Base-by-base conservation (phyloP, 768 basidiomycete genomes). In the Dioszegia crocea region DNA sequence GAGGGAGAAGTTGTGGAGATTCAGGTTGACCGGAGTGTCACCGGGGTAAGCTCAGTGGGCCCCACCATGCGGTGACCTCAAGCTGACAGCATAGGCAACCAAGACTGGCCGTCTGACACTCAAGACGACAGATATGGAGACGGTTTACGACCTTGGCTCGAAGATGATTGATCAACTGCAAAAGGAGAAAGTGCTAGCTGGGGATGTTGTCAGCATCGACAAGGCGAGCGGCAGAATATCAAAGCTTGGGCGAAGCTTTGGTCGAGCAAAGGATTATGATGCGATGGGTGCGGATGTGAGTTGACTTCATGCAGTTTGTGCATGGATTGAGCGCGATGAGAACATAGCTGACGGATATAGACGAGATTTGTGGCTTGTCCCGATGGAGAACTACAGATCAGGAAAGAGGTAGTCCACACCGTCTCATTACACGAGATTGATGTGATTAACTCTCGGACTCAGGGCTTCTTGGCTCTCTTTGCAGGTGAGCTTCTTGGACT, bases 91-190 rank as follows among this genome's bases (percentile, higher is more conserved):
- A 43, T 43, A 96, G 93, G 91, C 93, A 0, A 96, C 92, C 3
- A 98, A 97, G 80, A 97, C 96, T 1, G 96, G 94, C 2, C 93
- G 96, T 76, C 77, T 98, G 60, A 98, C 96, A 0, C 88, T 99
- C 70, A 98, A 98, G 79, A 94, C 91, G 14, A 96, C 92, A 2
- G 94, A 98, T 76, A 98, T 99, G 96, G 96, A 98, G 80, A 98
- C 96, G 4, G 88, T 99, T 30, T 99, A 99, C 75, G 96, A 99
- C 78, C 83, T 98, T 29, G 96, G 96, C 11, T 90, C 87, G 49
- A 99, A 98, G 83, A 98, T 99, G 96, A 98, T 99, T 48, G 96
- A 99, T 66, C 87, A 92, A 3, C 80, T 99, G 27, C 88, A 91
- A 38, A 96, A 97, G 79, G 96, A 98, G 80, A 98, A 97, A 70